Base-by-base conservation (phyloP, 495 filamentous ascomycete genomes). In the Podospora conica region DNA sequence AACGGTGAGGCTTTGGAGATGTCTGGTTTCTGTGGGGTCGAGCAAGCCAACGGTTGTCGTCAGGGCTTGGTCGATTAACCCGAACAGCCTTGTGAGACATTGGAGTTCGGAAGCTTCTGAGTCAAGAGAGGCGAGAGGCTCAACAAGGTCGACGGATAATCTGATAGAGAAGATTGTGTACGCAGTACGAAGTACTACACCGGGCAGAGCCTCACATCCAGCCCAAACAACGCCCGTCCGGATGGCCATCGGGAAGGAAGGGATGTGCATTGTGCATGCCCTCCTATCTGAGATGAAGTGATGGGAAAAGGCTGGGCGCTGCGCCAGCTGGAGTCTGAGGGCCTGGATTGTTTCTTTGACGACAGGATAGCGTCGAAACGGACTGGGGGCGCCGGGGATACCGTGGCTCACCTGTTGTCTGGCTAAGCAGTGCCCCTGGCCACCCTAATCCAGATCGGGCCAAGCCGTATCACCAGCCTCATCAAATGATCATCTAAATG, bases 301-400 rank as follows among this genome's bases (percentile, higher is more conserved):
- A 48, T 48, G 40, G 40, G 15, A 48, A n/a, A 48, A 24, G 63
- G 63, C 55, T 23, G 55, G 33, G 63, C 63, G 12, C 61, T 57
- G 23, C 25, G 53, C 11, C 29, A 31, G n/a, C 29, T 33, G 53
- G 27, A 56, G n/a, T 63, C 40, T 9, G 40, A 63, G 55, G 53
- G 40, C 61, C 61, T 22, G 27, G 11, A 31, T 48, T 64, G 27
- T 58, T 64, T 64, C 63, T 24, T 24, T 29, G 33, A 22, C 25
- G 40, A 48, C 54, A 64, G n/a, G 24, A 6, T 20, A 53, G 27
- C 54, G 63, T 64, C 55, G 63, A 64, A 64, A 64, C 63, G 27
- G 53, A 40, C 8, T 55, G 21, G 63, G 63, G 54, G 55, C 63
- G 57, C 63, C 55, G 55, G 55, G 25, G n/a, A n/a, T n/a, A n/a